Conservation (phyloP, 2,329 filamentous ascomycete species). For the Sclerotinia borealis region DNA sequence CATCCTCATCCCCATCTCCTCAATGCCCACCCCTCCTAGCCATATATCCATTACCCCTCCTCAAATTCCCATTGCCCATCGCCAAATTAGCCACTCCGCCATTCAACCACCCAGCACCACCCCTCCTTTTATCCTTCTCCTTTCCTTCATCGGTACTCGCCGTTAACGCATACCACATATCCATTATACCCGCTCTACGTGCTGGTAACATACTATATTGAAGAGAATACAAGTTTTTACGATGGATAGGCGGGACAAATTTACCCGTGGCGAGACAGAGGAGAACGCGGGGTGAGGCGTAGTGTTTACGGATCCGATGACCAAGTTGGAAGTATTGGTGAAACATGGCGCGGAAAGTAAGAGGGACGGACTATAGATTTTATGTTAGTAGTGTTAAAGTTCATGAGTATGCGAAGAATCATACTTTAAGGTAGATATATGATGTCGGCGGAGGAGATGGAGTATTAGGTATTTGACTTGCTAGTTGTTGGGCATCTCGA, state of each 20-base stretch:
- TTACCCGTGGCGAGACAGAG: slow-evolving; percentile 82
- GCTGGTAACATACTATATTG: slow-evolving; percentile 98
- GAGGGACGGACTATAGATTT: slow-evolving; percentile 69
- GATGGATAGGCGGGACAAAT: slow-evolving; percentile 91
- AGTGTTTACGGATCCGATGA: slow-evolving; percentile 88
- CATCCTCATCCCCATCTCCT: neutral
- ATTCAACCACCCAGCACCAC: slow-evolving; percentile 9
- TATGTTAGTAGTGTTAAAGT: slow-evolving; percentile 17
- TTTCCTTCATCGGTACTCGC: slow-evolving; percentile 14
- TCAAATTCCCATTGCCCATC: slow-evolving; percentile 2
- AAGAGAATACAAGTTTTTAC: slow-evolving; percentile 89
- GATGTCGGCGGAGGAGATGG: slow-evolving; percentile 52
- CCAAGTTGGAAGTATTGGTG: slow-evolving; percentile 95
- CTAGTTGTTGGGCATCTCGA: slow-evolving; percentile 59
- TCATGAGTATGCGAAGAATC: neutral
- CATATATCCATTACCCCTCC: slow-evolving; percentile 11
- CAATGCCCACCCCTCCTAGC: slow-evolving; percentile 8
- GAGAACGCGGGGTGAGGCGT: slow-evolving; percentile 81
- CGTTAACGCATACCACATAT: slow-evolving; percentile 62
- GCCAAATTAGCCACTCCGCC: neutral
- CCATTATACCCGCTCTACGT: slow-evolving; percentile 68
- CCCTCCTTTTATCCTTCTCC: slow-evolving; percentile 11
- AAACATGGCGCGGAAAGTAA: slow-evolving; percentile 91
- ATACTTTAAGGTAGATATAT: slow-evolving; percentile 79
- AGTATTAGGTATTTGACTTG: slow-evolving; percentile 31